phyloP scores from a whole-genome alignment of 208 protist species.

The Spironucleus salmonicida region DNA sequence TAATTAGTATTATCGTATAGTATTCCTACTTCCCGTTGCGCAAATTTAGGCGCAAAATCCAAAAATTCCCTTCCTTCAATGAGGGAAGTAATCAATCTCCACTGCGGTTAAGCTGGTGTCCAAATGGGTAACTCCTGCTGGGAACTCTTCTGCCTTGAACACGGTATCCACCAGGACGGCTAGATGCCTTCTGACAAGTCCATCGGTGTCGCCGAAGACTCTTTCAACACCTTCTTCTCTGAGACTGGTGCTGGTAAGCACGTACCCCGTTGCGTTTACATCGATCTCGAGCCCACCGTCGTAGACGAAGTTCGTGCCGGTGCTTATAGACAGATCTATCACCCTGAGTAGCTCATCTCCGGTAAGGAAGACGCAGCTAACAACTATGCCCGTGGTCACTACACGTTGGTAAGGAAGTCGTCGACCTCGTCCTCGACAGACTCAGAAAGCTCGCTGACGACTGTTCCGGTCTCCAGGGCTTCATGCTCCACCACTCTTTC shows the following conservation, averaged over 20 bases:
- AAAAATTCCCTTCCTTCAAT: too few species aligned
- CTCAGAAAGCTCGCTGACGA: conserved; percentile 86
- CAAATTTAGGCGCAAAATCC: too few species aligned
- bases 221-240: conserved; percentile 76
- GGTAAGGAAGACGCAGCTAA: conserved; percentile 59
- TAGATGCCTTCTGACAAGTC: conserved; percentile 63
- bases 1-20: too few species aligned
- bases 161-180: conserved; percentile 60
- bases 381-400: conserved; percentile 76
- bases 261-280: conserved; percentile 46
- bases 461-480: conserved; percentile 90
- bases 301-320: conserved; percentile 47
- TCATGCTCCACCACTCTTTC: conserved; percentile 89
- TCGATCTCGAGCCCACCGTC: conserved; percentile 58
- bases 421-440: conserved; percentile 72
- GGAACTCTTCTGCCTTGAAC: conserved; percentile 66
- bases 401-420: conserved; percentile 87
- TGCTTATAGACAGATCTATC: conserved; percentile 51
- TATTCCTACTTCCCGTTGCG: too few species aligned
- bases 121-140: conserved; percentile 89
- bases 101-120: conserved; percentile 79
- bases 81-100: conserved; percentile 74
- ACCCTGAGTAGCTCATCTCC: conserved; percentile 52
- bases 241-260: conserved; percentile 60
- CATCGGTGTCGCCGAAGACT: conserved; percentile 62